Percentiles rank a stretch among this genome's conserved stretches.
phyloP scores from a whole-genome alignment of 495 filamentous ascomycete species.

The Tuber borchii region DNA sequence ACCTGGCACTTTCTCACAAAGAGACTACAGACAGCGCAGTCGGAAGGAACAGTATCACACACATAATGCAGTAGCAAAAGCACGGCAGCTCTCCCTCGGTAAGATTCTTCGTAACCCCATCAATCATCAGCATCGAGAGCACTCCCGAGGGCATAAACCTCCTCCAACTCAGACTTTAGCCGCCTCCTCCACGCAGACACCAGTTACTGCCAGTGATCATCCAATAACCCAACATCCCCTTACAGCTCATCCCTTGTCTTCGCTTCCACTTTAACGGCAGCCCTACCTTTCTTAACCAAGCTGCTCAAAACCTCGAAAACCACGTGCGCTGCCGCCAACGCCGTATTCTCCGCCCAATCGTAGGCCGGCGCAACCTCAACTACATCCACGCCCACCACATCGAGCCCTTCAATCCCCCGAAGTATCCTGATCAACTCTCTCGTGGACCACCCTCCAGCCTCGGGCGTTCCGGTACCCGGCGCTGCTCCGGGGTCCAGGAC shows the following conservation, averaged over 20 bases:
- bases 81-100: background rate
- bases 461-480: conserved; percentile 67
- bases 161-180: background rate
- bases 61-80: background rate
- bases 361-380: conserved; percentile 85
- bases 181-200: background rate
- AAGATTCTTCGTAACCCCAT: background rate
- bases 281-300: conserved; percentile 57
- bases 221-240: background rate
- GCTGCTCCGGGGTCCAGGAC: conserved; percentile 66
- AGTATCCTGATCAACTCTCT: conserved; percentile 64
- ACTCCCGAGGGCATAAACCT: background rate
- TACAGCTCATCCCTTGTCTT: background rate
- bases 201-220: background rate
- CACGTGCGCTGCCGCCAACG: conserved; percentile 73
- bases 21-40: background rate
- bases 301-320: conserved; percentile 76
- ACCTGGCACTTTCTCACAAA: background rate
- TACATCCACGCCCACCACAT: conserved; percentile 68
- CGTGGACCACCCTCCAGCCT: conserved; percentile 69
- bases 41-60: background rate
- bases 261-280: background rate
- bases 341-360: conserved; percentile 76
- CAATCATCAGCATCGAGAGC: background rate
- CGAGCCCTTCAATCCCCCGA: conserved; percentile 62